Evolutionary conservation across 257 asterid genomes (phyloP).

Genomic region (Jacaranda copaia): DNA sequence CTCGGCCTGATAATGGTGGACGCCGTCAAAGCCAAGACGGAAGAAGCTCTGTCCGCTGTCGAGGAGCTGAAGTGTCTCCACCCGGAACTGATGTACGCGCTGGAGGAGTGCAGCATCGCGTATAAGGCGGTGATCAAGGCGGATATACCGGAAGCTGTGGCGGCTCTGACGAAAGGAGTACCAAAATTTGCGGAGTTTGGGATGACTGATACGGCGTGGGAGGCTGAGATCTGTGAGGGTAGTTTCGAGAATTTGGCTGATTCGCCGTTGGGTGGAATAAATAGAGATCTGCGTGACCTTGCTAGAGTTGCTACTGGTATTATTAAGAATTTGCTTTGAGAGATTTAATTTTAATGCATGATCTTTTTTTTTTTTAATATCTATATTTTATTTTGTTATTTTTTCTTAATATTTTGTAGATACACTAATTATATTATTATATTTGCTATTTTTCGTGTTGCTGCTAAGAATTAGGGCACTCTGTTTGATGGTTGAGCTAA

Average conservation of each 20-base stretch:
- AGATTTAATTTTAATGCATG: background rate
- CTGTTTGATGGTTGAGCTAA: too few relatives aligned
- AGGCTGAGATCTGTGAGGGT: slow-evolving; percentile 59
- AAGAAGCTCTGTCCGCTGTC: slow-evolving; percentile 27
- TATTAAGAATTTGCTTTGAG: slow-evolving; percentile 47
- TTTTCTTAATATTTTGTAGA: too few relatives aligned
- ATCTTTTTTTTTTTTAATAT: background rate
- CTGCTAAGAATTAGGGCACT: too few relatives aligned
- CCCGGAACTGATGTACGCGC: slow-evolving; percentile 41
- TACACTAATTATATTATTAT: too few relatives aligned
- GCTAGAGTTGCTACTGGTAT: slow-evolving; percentile 53
- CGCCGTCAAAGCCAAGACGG: slow-evolving; percentile 44
- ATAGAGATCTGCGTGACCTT: slow-evolving; percentile 47
- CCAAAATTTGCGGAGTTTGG: slow-evolving; percentile 68
- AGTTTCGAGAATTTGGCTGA: slow-evolving; percentile 33
- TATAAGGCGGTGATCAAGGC: slow-evolving; percentile 49
- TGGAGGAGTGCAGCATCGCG: slow-evolving; percentile 39
- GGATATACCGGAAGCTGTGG: slow-evolving; percentile 62
- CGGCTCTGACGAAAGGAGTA: slow-evolving; percentile 47
- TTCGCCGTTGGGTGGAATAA: slow-evolving; percentile 44
- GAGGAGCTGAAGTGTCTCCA: slow-evolving; percentile 31
- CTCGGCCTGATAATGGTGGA: slow-evolving; percentile 60
- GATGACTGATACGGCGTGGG: slow-evolving; percentile 62
- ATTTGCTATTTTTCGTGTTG: too few relatives aligned
- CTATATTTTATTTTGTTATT: too few relatives aligned